Conservation (phyloP, 163 green algal species). For the Chloromonas sp. region DNA sequence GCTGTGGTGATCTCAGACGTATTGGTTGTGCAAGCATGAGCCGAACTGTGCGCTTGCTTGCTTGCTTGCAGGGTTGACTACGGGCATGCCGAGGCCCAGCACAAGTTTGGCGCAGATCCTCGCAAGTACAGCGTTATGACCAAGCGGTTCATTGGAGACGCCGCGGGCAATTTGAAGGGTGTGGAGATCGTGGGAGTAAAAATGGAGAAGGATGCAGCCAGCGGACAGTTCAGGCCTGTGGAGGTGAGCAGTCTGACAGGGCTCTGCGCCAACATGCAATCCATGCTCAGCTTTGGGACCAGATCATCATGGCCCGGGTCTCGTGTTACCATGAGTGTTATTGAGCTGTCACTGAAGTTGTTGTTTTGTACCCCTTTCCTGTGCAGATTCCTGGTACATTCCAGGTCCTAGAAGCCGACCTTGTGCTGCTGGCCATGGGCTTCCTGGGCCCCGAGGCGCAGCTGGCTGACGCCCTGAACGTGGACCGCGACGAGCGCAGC, state of each 20-base stretch:
- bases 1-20: too few species aligned
- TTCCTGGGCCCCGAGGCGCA: conserved; percentile 90
- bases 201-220: conserved; percentile 42
- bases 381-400: conserved; percentile 9
- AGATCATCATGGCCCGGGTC: too few species aligned
- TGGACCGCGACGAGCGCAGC: conserved; percentile 75
- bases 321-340: background rate
- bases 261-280: too few species aligned
- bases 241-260: conserved; percentile 15
- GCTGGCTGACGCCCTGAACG: conserved; percentile 67
- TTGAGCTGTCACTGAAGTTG: background rate
- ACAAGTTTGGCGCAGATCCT: conserved; percentile 76
- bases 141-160: conserved; percentile 85
- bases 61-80: conserved; percentile 68
- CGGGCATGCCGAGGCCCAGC: conserved; percentile 81
- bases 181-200: conserved; percentile 74
- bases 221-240: conserved; percentile 39
- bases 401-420: conserved; percentile 76
- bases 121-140: conserved; percentile 89
- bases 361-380: background rate
- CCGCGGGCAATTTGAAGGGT: conserved; percentile 62
- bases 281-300: too few species aligned
- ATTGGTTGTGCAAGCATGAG: too few species aligned
- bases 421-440: conserved; percentile 92
- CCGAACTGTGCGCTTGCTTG: background rate